These are phyloP conservation scores for Escovopsis sp. DNA, from an alignment of 2,329 filamentous ascomycete genomes.

Conservation along the genomic window DNA sequence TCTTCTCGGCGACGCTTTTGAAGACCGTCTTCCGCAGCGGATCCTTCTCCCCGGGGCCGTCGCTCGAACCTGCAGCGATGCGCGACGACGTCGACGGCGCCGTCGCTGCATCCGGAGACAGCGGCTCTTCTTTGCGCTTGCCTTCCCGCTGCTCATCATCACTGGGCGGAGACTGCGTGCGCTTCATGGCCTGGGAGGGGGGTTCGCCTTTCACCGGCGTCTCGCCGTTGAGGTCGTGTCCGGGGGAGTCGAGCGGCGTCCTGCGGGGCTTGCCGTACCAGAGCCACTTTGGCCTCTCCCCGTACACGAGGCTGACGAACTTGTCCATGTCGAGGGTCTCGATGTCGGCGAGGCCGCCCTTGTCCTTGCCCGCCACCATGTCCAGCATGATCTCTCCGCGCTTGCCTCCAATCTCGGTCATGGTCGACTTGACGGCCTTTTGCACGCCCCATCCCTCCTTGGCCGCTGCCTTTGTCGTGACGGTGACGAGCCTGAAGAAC, in stretches of 20 bases:
- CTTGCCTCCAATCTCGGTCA: slow-evolving; percentile 86
- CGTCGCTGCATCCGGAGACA: slow-evolving; percentile 20
- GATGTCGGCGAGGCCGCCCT: slow-evolving; percentile 79
- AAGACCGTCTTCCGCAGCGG: slow-evolving; percentile 52
- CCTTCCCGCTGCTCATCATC: slow-evolving; percentile 38
- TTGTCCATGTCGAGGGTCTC: slow-evolving; percentile 82
- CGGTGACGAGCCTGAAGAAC: slow-evolving; percentile 61
- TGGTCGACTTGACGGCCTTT: slow-evolving; percentile 85
- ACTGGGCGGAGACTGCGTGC: slow-evolving; percentile 33
- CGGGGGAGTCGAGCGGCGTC: slow-evolving; percentile 30
- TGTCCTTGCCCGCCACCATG: slow-evolving; percentile 79
- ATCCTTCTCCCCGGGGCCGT: slow-evolving; percentile 31
- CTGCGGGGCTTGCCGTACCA: slow-evolving; percentile 86
- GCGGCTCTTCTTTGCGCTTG: slow-evolving; percentile 31
- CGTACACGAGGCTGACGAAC: slow-evolving; percentile 64
- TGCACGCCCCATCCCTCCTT: slow-evolving; percentile 88
- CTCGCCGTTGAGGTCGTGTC: slow-evolving; percentile 40
- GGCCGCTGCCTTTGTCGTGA: slow-evolving; percentile 80
- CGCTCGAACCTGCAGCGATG: slow-evolving; percentile 27
- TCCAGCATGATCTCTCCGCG: slow-evolving; percentile 89
- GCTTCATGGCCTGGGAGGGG: slow-evolving; percentile 26
- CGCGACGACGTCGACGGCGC: slow-evolving; percentile 22
- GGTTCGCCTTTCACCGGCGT: slow-evolving; percentile 20
- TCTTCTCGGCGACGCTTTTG: slow-evolving; percentile 65
- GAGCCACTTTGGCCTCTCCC: slow-evolving; percentile 80